Base-by-base conservation (phyloP, 225 moss, liverwort and hornwort genomes). In the Polytrichum formosum region DNA sequence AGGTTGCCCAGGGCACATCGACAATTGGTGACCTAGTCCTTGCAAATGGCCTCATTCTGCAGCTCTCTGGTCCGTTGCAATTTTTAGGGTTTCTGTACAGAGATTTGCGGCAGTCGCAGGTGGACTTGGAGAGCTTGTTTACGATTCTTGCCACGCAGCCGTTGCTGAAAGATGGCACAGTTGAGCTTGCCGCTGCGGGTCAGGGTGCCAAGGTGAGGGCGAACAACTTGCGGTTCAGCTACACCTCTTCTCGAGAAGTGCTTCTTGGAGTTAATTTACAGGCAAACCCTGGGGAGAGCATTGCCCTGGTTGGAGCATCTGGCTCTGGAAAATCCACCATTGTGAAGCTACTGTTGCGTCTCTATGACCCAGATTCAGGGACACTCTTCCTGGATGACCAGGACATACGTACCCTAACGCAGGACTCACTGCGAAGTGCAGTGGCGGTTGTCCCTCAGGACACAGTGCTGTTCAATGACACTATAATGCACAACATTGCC, bases 401-500 rank as follows among this genome's bases (percentile, higher is more conserved):
- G 56, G 93, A 96, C 74, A 66, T 93, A 68, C 93, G 90, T 28
- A 81, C 80, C 72, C 71, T 96, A 75, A 87, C 87, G 53, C 96
- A 96, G 90, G 84, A 80, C 54, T 91, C 93, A 28, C 77, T 96
- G 72, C 88, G 96, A 70, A 87, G 85, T 73, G 93, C 90, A 20
- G 93, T 96, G 77, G 93, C 91, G 25, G 90, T 96, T 66, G 96
- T 96, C 74, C 96, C 96, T 76, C 96, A 96, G 85, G 96, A 96
- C 75, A 96, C 96, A 93, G 96, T 96, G 65, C 84, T 96, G 78
- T 96, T 96, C 68, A 96, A 96, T 68, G 96, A 96, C 74, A 93
- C 91, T 25, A 96, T 96, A 65, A 82, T 80, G 80, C 82, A 96
- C 76, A 96, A 96, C 74, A 86, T 96, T 79, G 65, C 91, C 64